These are phyloP conservation scores for Suhomyces terraborum DNA, from an alignment of 1,139 yeast genomes.

Conservation along the genomic window DNA sequence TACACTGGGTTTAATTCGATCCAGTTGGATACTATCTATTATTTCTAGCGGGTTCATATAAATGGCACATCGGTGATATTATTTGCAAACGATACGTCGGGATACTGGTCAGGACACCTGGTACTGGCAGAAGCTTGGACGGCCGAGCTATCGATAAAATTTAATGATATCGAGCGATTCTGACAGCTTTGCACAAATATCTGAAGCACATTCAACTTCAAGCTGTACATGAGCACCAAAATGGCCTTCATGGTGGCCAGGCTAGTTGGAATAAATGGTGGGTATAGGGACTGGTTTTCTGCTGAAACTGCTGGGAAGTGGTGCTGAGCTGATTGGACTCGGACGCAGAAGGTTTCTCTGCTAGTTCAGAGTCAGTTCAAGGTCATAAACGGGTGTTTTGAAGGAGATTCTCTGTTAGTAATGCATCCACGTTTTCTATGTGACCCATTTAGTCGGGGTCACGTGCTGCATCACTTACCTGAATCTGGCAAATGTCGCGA, in stretches of 20 bases:
- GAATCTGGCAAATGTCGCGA: neutral
- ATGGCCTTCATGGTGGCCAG: constrained; percentile 39
- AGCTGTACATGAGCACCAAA: constrained; percentile 36
- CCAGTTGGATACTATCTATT: no score
- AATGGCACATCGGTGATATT: constrained; percentile 37
- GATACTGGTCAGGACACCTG: constrained; percentile 23
- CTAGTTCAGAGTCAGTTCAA: neutral
- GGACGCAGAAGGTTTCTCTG: neutral
- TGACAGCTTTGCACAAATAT: constrained; percentile 40
- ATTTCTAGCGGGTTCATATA: no score
- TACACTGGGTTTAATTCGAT: no score
- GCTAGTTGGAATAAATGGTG: neutral
- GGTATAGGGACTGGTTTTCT: neutral
- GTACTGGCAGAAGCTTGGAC: constrained; percentile 38
- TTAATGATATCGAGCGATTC: constrained; percentile 34
- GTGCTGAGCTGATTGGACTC: no score
- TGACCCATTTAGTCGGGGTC: no score
- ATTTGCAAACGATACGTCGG: constrained; percentile 24
- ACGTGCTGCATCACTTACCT: neutral
- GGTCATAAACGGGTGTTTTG: neutral
- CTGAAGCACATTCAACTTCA: constrained; percentile 42
- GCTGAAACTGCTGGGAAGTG: no score
- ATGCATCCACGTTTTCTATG: neutral
- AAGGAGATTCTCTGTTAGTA: neutral
- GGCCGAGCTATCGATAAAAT: constrained; percentile 39